These are phyloP conservation scores for Cryphonectria nitschkei DNA, from an alignment of 2,329 filamentous ascomycete species.

Conservation along the genomic window DNA sequence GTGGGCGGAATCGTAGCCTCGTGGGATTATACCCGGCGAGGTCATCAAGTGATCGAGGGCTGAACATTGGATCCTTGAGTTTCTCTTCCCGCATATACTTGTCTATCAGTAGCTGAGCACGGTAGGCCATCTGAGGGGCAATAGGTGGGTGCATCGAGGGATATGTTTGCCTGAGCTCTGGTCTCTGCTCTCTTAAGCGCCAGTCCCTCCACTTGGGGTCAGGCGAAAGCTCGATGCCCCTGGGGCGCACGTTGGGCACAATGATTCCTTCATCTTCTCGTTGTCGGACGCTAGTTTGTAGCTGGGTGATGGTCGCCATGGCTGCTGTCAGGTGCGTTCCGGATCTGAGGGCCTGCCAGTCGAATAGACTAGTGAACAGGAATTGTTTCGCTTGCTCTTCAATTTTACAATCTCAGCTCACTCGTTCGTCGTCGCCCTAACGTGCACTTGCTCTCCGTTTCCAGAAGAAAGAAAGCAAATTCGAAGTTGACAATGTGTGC, in stretches of 20 bases:
- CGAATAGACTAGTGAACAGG: neutral
- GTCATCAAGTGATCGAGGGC: conserved; percentile 11
- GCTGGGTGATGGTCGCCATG: neutral
- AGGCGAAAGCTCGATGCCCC: conserved; percentile 9
- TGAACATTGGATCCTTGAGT: conserved; percentile 7
- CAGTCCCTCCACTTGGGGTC: conserved; percentile 22
- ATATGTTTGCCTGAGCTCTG: conserved; percentile 10
- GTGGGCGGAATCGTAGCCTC: conserved; percentile 15
- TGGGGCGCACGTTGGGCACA: conserved; percentile 22
- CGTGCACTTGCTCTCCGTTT: neutral
- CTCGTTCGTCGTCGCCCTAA: neutral
- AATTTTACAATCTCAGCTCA: neutral
- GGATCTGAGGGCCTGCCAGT: neutral
- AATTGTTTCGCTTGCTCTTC: neutral
- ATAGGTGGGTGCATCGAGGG: conserved; percentile 10
- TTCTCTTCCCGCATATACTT: neutral
- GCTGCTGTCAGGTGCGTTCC: neutral
- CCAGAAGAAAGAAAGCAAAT: neutral
- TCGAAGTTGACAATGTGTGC: neutral
- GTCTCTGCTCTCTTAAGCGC: conserved; percentile 24
- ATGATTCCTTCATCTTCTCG: neutral
- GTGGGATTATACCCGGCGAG: conserved; percentile 10
- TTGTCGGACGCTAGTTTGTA: neutral
- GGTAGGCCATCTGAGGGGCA: conserved; percentile 10
- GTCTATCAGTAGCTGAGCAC: neutral